phyloP scores from a whole-genome alignment of 768 basidiomycete genomes.

The Galerina sulciceps region DNA sequence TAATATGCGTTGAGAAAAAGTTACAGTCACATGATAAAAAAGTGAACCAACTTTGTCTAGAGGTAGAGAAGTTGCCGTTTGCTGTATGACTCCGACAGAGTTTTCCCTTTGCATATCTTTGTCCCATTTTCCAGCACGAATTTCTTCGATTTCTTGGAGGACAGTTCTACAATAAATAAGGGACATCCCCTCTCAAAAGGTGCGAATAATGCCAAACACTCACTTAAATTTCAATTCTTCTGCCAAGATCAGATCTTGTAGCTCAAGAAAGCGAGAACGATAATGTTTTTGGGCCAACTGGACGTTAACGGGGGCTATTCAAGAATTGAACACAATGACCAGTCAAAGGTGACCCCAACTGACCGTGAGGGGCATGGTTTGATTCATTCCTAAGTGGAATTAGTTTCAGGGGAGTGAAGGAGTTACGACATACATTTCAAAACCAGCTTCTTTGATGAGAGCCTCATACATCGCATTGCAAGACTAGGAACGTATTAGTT shows the following conservation, averaged over 20 bases:
- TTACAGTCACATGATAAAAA: too few species aligned
- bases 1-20: slow-evolving; percentile 3
- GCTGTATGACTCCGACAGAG: slow-evolving; percentile 3
- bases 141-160: slow-evolving; percentile 75
- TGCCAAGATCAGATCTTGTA: slow-evolving; percentile 68
- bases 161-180: slow-evolving; percentile 50
- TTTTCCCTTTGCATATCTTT: slow-evolving; percentile 34
- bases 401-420: slow-evolving; percentile 2
- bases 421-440: slow-evolving; percentile 57
- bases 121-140: slow-evolving; percentile 72
- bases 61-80: slow-evolving; percentile 8
- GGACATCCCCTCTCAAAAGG: neutral
- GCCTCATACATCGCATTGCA: slow-evolving; percentile 69
- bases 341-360: slow-evolving; percentile 13
- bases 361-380: slow-evolving; percentile 58
- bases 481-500: slow-evolving; percentile 44
- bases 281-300: slow-evolving; percentile 80
- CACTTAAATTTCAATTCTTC: slow-evolving; percentile 86
- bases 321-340: slow-evolving; percentile 9
- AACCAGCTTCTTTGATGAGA: slow-evolving; percentile 69
- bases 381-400: slow-evolving; percentile 45
- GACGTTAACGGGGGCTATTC: slow-evolving; percentile 64
- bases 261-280: slow-evolving; percentile 66
- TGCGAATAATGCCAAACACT: slow-evolving; percentile 13
- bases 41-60: neutral